A percentile compares a stretch with the other conserved stretches of the same genome.
phyloP scores from a whole-genome alignment of 164 flowering plant species.

The Aristolochia californica region DNA sequence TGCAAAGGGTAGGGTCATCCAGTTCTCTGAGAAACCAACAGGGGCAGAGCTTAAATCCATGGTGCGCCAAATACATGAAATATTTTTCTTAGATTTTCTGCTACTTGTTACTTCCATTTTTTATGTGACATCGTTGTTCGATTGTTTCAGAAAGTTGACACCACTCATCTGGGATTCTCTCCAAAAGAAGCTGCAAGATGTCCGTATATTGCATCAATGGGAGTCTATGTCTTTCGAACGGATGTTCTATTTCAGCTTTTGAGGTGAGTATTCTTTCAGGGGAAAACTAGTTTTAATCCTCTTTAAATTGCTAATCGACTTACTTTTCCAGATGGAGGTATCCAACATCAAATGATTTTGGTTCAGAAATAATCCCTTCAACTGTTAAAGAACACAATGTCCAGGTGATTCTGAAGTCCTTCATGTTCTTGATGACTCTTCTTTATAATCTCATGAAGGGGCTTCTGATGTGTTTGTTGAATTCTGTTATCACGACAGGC shows the following conservation, averaged over 20 bases:
- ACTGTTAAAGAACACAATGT: conserved; percentile 70
- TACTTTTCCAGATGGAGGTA: conserved; percentile 37
- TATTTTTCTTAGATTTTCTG: not conserved
- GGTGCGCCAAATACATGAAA: conserved; percentile 26
- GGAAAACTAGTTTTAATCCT: not conserved
- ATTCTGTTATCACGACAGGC: conserved; percentile 35
- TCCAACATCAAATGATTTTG: conserved; percentile 88
- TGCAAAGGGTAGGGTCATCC: conserved; percentile 49
- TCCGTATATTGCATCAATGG: conserved; percentile 97
- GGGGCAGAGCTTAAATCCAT: conserved; percentile 69
- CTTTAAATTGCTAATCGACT: not conserved
- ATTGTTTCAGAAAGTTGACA: conserved; percentile 64
- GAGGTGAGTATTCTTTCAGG: conserved; percentile 10
- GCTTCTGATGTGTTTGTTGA: too few relatives aligned
- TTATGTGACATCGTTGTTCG: not conserved
- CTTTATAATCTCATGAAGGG: too few relatives aligned
- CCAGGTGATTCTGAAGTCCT: conserved; percentile 32
- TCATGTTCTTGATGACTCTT: not conserved
- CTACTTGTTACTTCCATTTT: not conserved
- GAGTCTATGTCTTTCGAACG: conserved; percentile 78
- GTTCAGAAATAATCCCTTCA: conserved; percentile 90
- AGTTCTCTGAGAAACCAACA: conserved; percentile 88
- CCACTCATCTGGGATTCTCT: conserved; percentile 60
- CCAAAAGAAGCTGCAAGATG: conserved; percentile 44
- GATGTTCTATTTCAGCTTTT: conserved; percentile 64